Conservation (phyloP, 2,329 filamentous ascomycete species). For the Alternaria sp. region DNA sequence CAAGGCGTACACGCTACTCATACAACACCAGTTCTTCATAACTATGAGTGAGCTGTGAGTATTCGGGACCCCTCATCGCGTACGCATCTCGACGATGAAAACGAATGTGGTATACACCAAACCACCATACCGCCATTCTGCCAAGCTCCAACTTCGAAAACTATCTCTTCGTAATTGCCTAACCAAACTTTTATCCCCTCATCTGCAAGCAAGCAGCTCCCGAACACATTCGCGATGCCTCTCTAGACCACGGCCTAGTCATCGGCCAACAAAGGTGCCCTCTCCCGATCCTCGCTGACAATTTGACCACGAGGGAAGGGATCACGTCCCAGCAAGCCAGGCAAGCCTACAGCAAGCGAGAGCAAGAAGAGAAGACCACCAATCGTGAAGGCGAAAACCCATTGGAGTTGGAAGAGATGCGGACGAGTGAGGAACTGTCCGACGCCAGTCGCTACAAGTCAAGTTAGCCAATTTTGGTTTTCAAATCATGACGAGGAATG, state of each 20-base stretch:
- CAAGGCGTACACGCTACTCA: neutral
- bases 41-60: neutral
- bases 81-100: neutral
- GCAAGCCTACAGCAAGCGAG: constrained; percentile 71
- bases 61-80: neutral
- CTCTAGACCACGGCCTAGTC: constrained; percentile 11
- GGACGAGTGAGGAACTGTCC: constrained; percentile 76
- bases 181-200: neutral
- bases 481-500: neutral
- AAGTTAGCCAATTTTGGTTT: constrained; percentile 6
- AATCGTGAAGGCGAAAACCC: constrained; percentile 90
- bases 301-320: constrained; percentile 59
- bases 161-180: neutral
- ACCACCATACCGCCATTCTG: neutral
- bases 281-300: constrained; percentile 61
- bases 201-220: neutral
- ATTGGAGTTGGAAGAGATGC: constrained; percentile 80
- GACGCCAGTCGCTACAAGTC: constrained; percentile 69
- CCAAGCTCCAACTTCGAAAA: neutral
- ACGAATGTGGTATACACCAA: neutral
- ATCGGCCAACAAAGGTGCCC: constrained; percentile 61
- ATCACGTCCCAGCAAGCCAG: constrained; percentile 68
- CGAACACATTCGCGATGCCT: neutral
- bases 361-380: constrained; percentile 76
- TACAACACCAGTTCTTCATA: neutral